phyloP scores from a whole-genome alignment of 148 eudicot species.

The Rhododendron griersonianum region DNA sequence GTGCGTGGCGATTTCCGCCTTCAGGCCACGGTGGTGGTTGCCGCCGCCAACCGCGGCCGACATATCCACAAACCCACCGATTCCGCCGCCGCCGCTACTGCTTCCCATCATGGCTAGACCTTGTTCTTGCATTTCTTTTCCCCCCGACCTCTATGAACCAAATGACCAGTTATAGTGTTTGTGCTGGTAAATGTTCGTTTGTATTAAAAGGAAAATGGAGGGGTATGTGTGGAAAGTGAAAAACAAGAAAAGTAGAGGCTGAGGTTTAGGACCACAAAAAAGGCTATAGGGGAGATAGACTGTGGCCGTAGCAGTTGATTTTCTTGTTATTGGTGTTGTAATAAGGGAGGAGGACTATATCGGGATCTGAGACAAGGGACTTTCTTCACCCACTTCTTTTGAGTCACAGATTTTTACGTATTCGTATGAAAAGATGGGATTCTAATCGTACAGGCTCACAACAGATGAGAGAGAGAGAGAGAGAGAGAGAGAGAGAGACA shows the following conservation, averaged over 20 bases:
- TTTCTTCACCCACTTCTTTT: constrained; percentile 25
- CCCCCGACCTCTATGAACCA: neutral
- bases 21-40: constrained; percentile 33
- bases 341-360: constrained; percentile 10
- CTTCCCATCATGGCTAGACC: constrained; percentile 57
- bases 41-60: constrained; percentile 25
- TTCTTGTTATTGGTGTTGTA: constrained; percentile 3
- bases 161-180: neutral
- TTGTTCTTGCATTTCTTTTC: constrained; percentile 59
- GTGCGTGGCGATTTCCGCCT: constrained; percentile 70
- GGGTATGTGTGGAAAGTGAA: constrained; percentile 8
- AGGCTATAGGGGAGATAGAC: neutral
- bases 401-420: constrained; percentile 32
- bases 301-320: constrained; percentile 3
- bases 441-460: neutral
- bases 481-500: constrained; percentile 2
- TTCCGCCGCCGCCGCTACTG: constrained; percentile 24
- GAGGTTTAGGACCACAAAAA: constrained; percentile 40
- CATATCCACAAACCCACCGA: constrained; percentile 29
- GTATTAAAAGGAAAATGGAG: constrained; percentile 1
- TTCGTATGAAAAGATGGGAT: constrained; percentile 6
- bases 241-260: constrained; percentile 4
- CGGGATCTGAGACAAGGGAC: constrained; percentile 40
- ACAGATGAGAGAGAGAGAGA: constrained; percentile 7
- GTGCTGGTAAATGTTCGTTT: neutral